Evolutionary conservation across 2,329 filamentous ascomycete genomes (phyloP).

Genomic region (Leptographium radiaticola): DNA sequence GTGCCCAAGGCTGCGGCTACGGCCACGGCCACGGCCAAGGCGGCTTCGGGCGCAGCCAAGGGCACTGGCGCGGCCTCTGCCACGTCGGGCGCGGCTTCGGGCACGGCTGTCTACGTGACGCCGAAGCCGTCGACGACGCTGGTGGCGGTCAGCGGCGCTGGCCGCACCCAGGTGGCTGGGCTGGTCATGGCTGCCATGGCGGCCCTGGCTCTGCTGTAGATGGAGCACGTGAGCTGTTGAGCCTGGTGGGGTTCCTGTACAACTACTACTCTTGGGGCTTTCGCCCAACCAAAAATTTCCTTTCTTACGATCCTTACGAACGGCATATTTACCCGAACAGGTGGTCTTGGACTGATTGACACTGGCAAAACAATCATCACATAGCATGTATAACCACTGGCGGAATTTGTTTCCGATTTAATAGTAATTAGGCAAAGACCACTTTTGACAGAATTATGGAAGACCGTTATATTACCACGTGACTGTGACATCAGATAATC

Average conservation of each 20-base stretch:
- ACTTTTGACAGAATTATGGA: constrained; percentile 2
- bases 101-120: constrained; percentile 18
- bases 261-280: no score
- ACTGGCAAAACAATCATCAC: constrained; percentile 1
- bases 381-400: constrained; percentile 6
- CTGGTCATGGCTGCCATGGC: constrained; percentile 30
- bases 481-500: not conserved
- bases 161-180: constrained; percentile 23
- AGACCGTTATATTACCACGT: no score
- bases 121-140: constrained; percentile 20
- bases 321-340: constrained; percentile 16
- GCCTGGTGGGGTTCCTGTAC: not conserved
- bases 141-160: constrained; percentile 24
- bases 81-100: constrained; percentile 10
- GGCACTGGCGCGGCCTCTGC: not conserved
- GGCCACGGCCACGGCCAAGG: constrained; percentile 12
- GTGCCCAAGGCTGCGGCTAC: constrained; percentile 11
- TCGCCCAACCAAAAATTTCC: constrained; percentile 4
- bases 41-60: constrained; percentile 14
- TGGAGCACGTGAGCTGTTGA: not conserved
- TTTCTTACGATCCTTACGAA: constrained; percentile 47
- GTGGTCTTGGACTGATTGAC: constrained; percentile 11
- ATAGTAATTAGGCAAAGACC: constrained; percentile 13
- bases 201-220: constrained; percentile 34
- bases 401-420: constrained; percentile 10